phyloP scores from a whole-genome alignment of 129 eudicot species.

The Lactuca sativa region DNA sequence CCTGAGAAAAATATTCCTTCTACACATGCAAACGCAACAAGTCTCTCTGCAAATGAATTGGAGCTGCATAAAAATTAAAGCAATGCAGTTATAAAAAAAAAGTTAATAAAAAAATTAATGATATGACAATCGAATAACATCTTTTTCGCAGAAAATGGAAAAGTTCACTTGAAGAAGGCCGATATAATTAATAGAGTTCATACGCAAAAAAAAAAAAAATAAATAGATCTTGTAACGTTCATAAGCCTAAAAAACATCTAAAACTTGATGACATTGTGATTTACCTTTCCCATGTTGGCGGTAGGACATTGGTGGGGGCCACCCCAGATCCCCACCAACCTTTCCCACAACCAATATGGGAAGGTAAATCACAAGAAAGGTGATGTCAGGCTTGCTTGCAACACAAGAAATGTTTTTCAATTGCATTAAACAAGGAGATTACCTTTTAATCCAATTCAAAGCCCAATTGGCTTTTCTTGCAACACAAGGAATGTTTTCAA shows the following conservation, averaged over 20 bases:
- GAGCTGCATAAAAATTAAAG: slow-evolving; percentile 53
- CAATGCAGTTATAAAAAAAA: background rate
- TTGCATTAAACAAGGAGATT: slow-evolving; percentile 35
- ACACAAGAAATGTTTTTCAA: slow-evolving; percentile 60
- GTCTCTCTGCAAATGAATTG: slow-evolving; percentile 74
- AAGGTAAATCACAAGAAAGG: background rate
- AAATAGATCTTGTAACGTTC: background rate
- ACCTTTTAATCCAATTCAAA: slow-evolving; percentile 79
- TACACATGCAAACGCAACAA: slow-evolving; percentile 83
- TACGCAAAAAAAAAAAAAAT: background rate
- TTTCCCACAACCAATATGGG: background rate
- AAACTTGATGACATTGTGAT: no score
- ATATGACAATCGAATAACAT: no score
- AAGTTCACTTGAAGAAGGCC: background rate
- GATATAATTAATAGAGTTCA: background rate
- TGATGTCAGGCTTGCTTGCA: slow-evolving; percentile 41
- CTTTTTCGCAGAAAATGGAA: background rate
- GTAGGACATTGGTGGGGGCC: background rate
- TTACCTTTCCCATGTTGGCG: background rate
- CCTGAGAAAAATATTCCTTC: slow-evolving; percentile 93
- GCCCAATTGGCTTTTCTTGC: slow-evolving; percentile 82
- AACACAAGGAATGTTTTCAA: slow-evolving; percentile 78
- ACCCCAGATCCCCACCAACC: background rate
- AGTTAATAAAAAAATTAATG: background rate
- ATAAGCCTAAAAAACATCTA: background rate